Percentiles rank a stretch among this genome's conserved stretches.
Evolutionary conservation across 805 yeast species (phyloP).

Genomic region (Spathaspora boniae): DNA sequence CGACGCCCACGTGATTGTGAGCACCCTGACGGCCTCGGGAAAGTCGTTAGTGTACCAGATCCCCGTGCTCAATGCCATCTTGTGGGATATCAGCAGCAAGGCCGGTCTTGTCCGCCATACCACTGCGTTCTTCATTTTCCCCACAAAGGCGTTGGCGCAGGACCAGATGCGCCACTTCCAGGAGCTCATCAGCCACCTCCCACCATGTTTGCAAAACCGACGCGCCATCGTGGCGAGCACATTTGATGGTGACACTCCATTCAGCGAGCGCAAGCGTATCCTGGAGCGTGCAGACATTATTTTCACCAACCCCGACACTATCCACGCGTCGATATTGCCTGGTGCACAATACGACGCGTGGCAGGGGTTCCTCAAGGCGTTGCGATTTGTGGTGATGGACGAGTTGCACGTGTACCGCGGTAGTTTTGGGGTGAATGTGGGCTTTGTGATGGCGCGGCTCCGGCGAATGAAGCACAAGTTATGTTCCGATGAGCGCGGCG

Average conservation of each 20-base stretch:
- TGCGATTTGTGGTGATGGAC: conserved; percentile 76
- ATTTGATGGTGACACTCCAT: conserved; percentile 91
- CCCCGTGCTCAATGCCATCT: conserved; percentile 59
- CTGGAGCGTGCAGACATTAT: conserved; percentile 70
- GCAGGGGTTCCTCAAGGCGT: conserved; percentile 60
- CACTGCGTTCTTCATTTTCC: conserved; percentile 86
- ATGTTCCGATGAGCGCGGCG: conserved; percentile 36
- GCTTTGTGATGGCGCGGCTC: conserved; percentile 76
- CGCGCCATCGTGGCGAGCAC: conserved; percentile 61
- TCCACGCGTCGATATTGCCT: conserved; percentile 83
- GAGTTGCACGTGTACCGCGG: conserved; percentile 88
- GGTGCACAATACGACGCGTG: conserved; percentile 58
- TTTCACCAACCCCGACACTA: conserved; percentile 93
- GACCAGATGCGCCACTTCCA: conserved; percentile 86
- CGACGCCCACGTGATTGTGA: conserved; percentile 68
- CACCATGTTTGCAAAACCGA: too few species aligned
- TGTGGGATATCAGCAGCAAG: conserved; percentile 34
- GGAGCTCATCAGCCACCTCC: conserved; percentile 50
- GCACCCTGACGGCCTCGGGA: conserved; percentile 97
- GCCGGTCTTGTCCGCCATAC: conserved; percentile 30
- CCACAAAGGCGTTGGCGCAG: conserved; percentile 96
- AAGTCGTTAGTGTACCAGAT: conserved; percentile 89
- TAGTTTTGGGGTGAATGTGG: conserved; percentile 89
- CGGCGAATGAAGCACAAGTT: conserved; percentile 45
- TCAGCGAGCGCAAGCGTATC: conserved; percentile 47